Conservation (phyloP, 2,329 filamentous ascomycete genomes). For the Fusarium temperatum region DNA sequence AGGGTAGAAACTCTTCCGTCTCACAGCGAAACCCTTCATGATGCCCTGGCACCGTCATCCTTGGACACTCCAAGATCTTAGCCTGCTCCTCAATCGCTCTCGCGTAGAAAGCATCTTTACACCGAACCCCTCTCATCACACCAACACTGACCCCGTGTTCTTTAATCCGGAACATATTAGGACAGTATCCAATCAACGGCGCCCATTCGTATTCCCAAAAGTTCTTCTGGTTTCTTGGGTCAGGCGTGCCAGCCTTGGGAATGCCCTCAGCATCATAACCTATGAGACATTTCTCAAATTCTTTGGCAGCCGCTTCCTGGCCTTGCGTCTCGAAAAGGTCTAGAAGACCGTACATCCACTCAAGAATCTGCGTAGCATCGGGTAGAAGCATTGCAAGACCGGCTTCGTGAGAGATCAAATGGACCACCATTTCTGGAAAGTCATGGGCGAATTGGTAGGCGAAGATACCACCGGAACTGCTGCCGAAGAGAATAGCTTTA, state of each 20-base stretch:
- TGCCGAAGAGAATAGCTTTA: not conserved
- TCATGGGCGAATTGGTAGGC: slow-evolving; percentile 6
- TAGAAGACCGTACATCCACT: not conserved
- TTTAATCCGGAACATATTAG: not conserved
- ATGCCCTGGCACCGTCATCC: not conserved
- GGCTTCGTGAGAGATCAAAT: not conserved
- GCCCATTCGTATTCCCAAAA: slow-evolving; percentile 12
- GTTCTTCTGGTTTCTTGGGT: not conserved
- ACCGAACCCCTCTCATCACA: not conserved
- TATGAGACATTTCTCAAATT: not conserved
- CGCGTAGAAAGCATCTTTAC: not conserved
- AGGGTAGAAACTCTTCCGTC: not conserved
- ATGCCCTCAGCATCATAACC: not conserved
- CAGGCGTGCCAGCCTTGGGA: not conserved
- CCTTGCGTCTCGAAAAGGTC: not conserved
- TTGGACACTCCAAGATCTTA: not conserved
- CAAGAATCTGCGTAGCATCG: not conserved
- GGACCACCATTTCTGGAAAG: slow-evolving; percentile 1
- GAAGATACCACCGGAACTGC: not conserved
- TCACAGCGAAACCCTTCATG: slow-evolving; percentile 8
- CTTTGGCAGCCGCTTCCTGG: not conserved
- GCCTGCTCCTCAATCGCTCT: slow-evolving; percentile 4
- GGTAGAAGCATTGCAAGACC: not conserved
- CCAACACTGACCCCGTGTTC: not conserved
- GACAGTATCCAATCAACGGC: not conserved